These are phyloP conservation scores for Dendrocalamus sinicus DNA, from an alignment of 176 grass and related monocot species.

Conservation along the genomic window DNA sequence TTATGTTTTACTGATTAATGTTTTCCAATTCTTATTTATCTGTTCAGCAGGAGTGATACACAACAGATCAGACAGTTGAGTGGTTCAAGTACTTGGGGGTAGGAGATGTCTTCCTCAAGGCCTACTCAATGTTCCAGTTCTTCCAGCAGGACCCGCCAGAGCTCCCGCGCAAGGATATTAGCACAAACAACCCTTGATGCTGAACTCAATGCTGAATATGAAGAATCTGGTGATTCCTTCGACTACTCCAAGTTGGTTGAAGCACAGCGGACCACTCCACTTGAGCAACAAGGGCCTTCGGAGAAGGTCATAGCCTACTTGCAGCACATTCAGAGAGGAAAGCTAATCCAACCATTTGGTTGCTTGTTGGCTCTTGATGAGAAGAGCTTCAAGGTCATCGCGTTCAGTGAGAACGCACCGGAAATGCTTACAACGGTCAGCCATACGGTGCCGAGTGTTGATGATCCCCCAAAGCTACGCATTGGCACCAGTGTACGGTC, in stretches of 20 bases:
- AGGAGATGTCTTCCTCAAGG: slow-evolving; percentile 73
- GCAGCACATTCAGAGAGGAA: slow-evolving; percentile 85
- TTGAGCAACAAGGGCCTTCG: slow-evolving; percentile 32
- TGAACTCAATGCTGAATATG: slow-evolving; percentile 79
- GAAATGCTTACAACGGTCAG: slow-evolving; percentile 87
- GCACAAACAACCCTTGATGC: slow-evolving; percentile 90
- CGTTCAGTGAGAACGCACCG: slow-evolving; percentile 75
- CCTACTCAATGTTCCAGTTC: slow-evolving; percentile 53
- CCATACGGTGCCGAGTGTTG: slow-evolving; percentile 71
- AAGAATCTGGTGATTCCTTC: slow-evolving; percentile 77
- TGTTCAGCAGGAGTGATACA: slow-evolving; percentile 21
- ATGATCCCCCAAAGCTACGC: slow-evolving; percentile 60
- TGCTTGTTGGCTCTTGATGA: slow-evolving; percentile 87
- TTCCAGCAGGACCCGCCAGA: slow-evolving; percentile 56
- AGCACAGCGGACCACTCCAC: slow-evolving; percentile 33
- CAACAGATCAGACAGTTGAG: neutral
- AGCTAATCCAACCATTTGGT: slow-evolving; percentile 80
- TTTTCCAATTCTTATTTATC: slow-evolving; percentile 9
- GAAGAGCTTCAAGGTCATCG: slow-evolving; percentile 73
- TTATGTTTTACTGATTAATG: slow-evolving; percentile 38
- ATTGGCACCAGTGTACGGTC: slow-evolving; percentile 70
- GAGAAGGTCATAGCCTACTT: slow-evolving; percentile 89
- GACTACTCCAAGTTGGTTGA: slow-evolving; percentile 84
- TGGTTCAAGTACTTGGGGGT: slow-evolving; percentile 14
- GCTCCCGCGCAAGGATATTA: slow-evolving; percentile 67